These are phyloP conservation scores for Podila clonocystis DNA, from an alignment of 192 early-diverging fungal genomes.

Conservation along the genomic window DNA sequence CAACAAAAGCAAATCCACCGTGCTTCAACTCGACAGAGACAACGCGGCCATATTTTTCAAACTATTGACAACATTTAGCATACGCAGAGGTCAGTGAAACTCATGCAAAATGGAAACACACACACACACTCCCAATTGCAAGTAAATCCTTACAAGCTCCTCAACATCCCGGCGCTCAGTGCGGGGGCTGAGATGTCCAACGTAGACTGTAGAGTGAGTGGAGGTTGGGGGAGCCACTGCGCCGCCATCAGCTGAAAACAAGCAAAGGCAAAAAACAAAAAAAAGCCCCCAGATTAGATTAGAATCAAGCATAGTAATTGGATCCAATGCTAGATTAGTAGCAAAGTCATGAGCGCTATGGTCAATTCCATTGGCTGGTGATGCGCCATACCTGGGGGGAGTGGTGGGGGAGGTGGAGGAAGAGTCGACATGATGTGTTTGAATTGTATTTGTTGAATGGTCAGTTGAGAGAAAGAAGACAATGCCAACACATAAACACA, in stretches of 20 bases:
- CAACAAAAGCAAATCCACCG: conserved; percentile 64
- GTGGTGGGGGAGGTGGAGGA: conserved; percentile 47
- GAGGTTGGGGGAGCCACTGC: conserved; percentile 22
- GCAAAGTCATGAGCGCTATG: background rate
- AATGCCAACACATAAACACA: background rate
- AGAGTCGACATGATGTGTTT: conserved; percentile 24
- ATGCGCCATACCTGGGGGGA: conserved; percentile 29
- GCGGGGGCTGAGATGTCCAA: conserved; percentile 59
- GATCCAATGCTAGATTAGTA: background rate
- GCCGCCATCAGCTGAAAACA: conserved; percentile 12
- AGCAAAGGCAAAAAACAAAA: background rate
- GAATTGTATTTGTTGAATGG: background rate
- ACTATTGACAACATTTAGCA: conserved; percentile 24
- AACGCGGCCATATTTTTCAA: conserved; percentile 62
- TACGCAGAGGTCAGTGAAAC: background rate
- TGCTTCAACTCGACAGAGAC: conserved; percentile 62
- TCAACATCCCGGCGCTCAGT: conserved; percentile 64
- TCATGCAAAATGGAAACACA: background rate
- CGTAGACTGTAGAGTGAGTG: conserved; percentile 55
- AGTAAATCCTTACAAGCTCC: conserved; percentile 50
- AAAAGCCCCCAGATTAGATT: background rate
- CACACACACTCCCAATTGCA: background rate
- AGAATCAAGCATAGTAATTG: background rate
- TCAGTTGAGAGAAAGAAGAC: background rate
- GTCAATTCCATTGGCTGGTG: no score